Base-by-base conservation (phyloP, 805 yeast genomes). In the Cyberlindnera maritima region DNA sequence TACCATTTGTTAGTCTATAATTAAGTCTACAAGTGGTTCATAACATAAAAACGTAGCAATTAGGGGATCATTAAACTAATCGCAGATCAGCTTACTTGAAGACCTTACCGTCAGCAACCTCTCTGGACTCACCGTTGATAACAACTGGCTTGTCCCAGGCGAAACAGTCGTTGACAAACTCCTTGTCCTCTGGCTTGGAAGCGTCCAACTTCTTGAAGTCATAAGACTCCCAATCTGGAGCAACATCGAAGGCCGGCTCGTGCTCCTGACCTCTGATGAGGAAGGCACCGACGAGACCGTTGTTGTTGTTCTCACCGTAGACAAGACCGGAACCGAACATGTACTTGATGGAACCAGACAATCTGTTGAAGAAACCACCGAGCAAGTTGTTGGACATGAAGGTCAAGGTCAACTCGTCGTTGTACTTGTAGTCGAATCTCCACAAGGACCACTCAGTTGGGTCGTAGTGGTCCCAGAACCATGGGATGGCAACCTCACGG, bases 181-280 rank as follows among this genome's bases (percentile, higher is more conserved):
- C 87, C 72, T 78, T 84, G 77, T 79, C 88, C 67, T 80, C 94
- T 59, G 79, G 81, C 59, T 80, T 80, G 62, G 89, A 62, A 52
- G 85, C 79, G 68, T 92, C 97, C 65, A 92, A 77, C 77, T 88
- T 83, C 67, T 81, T 74, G 86, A 80, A 89, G 50, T 68, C 66
- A 77, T 88, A 92, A 41, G 97, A 88, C 76, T 92, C 98, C 96
- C 96, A 90, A 76, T 94, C 99, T 71, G 99, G 97, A 66, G 98
- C 99, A 70, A 94, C 98, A 57, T 92, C 87, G 66, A 92, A 89
- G 55, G 97, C 99, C 70, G 97, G 96, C 48, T 61, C 79, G 67
- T 62, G 74, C 53, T 92, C 96, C 74, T 92, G 88, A 64, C 99
- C 99, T 77, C 98, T 90, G 66, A 92, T 84, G 66, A 94, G 73